Conservation (phyloP, 306 rosid genomes). For the Rosa rugosa region DNA sequence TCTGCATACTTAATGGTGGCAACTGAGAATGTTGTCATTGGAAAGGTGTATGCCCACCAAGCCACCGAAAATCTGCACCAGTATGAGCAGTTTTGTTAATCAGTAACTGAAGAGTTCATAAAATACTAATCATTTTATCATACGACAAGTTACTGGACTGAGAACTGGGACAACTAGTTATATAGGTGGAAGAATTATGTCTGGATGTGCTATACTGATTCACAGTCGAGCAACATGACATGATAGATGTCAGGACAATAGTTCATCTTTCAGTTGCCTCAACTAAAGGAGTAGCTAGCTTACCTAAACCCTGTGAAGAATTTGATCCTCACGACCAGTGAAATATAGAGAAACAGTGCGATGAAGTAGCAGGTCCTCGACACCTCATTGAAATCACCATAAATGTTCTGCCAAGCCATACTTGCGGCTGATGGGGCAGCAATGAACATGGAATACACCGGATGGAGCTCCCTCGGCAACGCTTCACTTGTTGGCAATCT, state of each 20-base stretch:
- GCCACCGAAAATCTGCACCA: slow-evolving; percentile 80
- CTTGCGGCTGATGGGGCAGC: slow-evolving; percentile 89
- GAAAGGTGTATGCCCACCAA: slow-evolving; percentile 91
- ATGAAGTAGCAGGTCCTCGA: slow-evolving; percentile 83
- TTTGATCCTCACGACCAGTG: slow-evolving; percentile 66
- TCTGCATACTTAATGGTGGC: slow-evolving; percentile 83
- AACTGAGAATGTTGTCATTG: slow-evolving; percentile 78
- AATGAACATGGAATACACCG: slow-evolving; percentile 87
- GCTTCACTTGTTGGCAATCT: slow-evolving; percentile 84
- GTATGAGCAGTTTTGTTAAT: not conserved
- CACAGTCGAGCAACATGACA: not conserved
- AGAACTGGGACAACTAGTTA: not conserved
- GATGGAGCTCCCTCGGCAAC: slow-evolving; percentile 81
- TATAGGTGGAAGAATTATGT: too few species aligned
- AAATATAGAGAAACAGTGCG: slow-evolving; percentile 71
- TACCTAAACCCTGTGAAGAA: slow-evolving; percentile 90
- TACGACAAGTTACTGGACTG: not conserved
- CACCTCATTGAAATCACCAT: slow-evolving; percentile 59
- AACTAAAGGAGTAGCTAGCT: not conserved
- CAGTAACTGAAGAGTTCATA: not conserved
- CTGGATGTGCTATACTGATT: too few species aligned
- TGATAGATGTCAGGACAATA: not conserved
- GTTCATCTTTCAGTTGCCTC: not conserved
- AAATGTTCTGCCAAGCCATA: slow-evolving; percentile 72
- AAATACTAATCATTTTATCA: not conserved